These are phyloP conservation scores for Fragaria nilgerrensis DNA, from an alignment of 306 rosid species.

Conservation along the genomic window DNA sequence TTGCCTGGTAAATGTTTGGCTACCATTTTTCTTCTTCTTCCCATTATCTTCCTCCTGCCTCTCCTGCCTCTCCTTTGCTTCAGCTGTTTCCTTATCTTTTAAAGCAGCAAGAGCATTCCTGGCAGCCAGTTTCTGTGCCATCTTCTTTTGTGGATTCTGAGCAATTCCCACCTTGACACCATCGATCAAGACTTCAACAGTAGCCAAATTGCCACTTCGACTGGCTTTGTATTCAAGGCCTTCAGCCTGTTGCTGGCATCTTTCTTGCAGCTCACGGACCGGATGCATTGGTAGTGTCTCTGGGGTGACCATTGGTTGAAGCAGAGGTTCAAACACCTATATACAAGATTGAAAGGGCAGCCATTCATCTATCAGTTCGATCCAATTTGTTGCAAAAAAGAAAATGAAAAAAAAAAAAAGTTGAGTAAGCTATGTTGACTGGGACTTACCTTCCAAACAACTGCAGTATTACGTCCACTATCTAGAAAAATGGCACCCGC, in stretches of 20 bases:
- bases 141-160: constrained; percentile 95
- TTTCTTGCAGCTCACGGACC: constrained; percentile 97
- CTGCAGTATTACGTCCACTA: constrained; percentile 64
- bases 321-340: constrained; percentile 88
- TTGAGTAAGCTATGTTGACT: background rate
- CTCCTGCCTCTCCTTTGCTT: constrained; percentile 48
- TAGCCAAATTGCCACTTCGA: constrained; percentile 87
- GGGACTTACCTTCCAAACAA: constrained; percentile 77
- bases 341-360: constrained; percentile 17
- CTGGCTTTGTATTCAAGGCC: constrained; percentile 92
- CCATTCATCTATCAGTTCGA: constrained; percentile 12
- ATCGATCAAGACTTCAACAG: constrained; percentile 92
- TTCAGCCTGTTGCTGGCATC: constrained; percentile 99
- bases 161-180: constrained; percentile 85
- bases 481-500: constrained; percentile 98
- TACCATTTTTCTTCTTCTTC: constrained; percentile 69
- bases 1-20: constrained; percentile 90
- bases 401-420: background rate
- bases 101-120: constrained; percentile 88
- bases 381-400: constrained; percentile 14
- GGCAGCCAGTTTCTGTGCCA: constrained; percentile 99
- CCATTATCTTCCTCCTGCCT: constrained; percentile 62
- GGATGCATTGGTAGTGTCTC: constrained; percentile 99
- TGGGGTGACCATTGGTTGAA: constrained; percentile 98
- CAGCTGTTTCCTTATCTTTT: constrained; percentile 75